phyloP scores from a whole-genome alignment of 352 stramenopile species.

The Pythium myriotylum region DNA sequence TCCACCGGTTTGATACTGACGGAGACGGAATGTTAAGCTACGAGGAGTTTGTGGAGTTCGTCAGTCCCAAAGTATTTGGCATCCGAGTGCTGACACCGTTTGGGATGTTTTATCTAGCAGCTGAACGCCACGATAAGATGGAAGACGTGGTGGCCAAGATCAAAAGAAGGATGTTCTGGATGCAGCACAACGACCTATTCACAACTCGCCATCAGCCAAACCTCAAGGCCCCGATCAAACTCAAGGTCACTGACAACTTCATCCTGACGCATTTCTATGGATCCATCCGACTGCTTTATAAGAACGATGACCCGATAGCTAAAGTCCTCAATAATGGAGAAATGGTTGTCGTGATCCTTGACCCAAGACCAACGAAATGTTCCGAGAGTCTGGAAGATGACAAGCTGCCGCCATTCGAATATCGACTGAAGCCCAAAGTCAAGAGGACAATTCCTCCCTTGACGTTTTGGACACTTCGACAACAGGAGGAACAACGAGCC shows the following conservation, averaged over 20 bases:
- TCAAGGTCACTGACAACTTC: slow-evolving; percentile 44
- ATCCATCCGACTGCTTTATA: slow-evolving; percentile 29
- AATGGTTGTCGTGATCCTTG: slow-evolving; percentile 40
- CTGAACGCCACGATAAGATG: slow-evolving; percentile 34
- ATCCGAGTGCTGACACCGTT: slow-evolving; percentile 50
- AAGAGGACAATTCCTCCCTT: slow-evolving; percentile 26
- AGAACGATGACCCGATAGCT: slow-evolving; percentile 24
- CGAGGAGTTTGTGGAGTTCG: slow-evolving; percentile 51
- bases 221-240: slow-evolving; percentile 22
- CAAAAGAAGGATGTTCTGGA: slow-evolving; percentile 55
- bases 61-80: slow-evolving; percentile 44
- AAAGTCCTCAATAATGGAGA: slow-evolving; percentile 42
- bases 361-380: neutral
- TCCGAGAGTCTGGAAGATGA: neutral
- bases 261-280: slow-evolving; percentile 44
- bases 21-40: slow-evolving; percentile 46
- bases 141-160: slow-evolving; percentile 38
- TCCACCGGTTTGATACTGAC: slow-evolving; percentile 50
- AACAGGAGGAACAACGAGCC: neutral
- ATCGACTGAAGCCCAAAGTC: slow-evolving; percentile 17
- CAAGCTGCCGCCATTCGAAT: slow-evolving; percentile 20
- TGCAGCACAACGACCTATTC: slow-evolving; percentile 59
- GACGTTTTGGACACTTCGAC: slow-evolving; percentile 14
- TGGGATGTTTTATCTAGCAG: slow-evolving; percentile 45
- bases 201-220: slow-evolving; percentile 3